Conservation (phyloP, 2,329 filamentous ascomycete species). For the Fusarium sterilihyphosum region DNA sequence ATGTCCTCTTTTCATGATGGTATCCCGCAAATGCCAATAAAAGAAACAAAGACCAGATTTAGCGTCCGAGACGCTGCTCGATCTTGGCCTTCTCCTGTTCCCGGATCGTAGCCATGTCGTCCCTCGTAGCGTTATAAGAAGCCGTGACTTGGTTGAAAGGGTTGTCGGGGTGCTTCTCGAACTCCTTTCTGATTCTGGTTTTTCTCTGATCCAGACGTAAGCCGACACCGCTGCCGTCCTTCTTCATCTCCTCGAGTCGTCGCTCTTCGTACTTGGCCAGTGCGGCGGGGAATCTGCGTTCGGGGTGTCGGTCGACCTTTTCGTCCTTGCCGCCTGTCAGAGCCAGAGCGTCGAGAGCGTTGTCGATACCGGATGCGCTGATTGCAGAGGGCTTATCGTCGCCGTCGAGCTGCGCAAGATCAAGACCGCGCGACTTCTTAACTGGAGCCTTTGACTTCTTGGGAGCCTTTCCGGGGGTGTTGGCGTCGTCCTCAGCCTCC, state of each 20-base stretch:
- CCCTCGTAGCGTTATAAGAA: constrained; percentile 79
- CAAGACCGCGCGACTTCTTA: constrained; percentile 77
- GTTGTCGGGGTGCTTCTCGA: constrained; percentile 93
- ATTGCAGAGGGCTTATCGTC: constrained; percentile 69
- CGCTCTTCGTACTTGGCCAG: constrained; percentile 85
- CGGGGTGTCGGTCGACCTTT: constrained; percentile 89
- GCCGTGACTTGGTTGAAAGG: constrained; percentile 89
- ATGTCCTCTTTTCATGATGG: background rate
- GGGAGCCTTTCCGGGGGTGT: constrained; percentile 64
- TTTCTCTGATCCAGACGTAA: constrained; percentile 85
- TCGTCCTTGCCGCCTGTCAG: constrained; percentile 66
- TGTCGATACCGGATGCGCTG: constrained; percentile 90
- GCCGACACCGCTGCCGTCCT: constrained; percentile 76
- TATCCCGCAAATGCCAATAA: background rate
- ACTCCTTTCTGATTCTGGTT: constrained; percentile 87
- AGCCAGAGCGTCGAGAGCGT: constrained; percentile 87
- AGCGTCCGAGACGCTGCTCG: constrained; percentile 71
- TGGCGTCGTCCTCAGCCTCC: constrained; percentile 83
- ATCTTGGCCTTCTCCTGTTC: constrained; percentile 76
- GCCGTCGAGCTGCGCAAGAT: constrained; percentile 78
- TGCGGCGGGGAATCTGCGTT: constrained; percentile 87
- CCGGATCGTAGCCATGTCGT: constrained; percentile 76
- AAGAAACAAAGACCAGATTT: background rate
- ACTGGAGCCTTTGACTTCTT: constrained; percentile 75
- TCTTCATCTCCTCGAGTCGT: constrained; percentile 84